Conservation (phyloP, 176 grass and related monocot species). For the Lolium perenne region DNA sequence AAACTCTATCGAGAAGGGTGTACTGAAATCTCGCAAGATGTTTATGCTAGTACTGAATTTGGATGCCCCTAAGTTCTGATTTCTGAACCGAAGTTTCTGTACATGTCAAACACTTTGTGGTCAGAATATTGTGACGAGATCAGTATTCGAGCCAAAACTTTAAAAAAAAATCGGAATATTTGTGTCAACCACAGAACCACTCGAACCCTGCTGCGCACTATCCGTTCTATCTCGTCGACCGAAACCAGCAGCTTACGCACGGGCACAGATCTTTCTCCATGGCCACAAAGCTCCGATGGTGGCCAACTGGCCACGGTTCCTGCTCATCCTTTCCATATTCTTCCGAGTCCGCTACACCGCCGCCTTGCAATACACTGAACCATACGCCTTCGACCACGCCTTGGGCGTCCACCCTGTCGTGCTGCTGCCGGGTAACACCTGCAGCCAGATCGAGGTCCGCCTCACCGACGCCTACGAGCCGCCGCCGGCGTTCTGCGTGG, state of each 20-base stretch:
- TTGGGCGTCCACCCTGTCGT: background rate
- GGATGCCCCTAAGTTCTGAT: no score
- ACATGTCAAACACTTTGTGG: no score
- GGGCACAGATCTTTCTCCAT: background rate
- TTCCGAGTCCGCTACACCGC: background rate
- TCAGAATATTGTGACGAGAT: no score
- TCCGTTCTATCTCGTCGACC: background rate
- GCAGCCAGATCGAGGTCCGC: conserved; percentile 40
- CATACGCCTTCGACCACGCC: background rate
- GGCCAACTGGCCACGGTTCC: background rate
- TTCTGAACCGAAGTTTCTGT: no score
- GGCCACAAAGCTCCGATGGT: background rate
- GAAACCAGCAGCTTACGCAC: background rate
- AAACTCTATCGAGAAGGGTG: no score
- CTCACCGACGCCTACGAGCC: conserved; percentile 37
- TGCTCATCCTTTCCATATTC: background rate
- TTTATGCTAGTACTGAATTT: no score
- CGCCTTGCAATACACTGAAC: background rate
- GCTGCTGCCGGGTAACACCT: conserved; percentile 27
- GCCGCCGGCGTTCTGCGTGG: conserved; percentile 5
- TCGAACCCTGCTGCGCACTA: background rate
- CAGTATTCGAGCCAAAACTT: no score
- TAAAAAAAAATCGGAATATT: no score
- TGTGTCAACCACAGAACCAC: no score
- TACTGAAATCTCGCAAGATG: no score